These are phyloP conservation scores for Alternaria novae-zelandiae DNA, from an alignment of 2,329 filamentous ascomycete genomes.

Conservation along the genomic window DNA sequence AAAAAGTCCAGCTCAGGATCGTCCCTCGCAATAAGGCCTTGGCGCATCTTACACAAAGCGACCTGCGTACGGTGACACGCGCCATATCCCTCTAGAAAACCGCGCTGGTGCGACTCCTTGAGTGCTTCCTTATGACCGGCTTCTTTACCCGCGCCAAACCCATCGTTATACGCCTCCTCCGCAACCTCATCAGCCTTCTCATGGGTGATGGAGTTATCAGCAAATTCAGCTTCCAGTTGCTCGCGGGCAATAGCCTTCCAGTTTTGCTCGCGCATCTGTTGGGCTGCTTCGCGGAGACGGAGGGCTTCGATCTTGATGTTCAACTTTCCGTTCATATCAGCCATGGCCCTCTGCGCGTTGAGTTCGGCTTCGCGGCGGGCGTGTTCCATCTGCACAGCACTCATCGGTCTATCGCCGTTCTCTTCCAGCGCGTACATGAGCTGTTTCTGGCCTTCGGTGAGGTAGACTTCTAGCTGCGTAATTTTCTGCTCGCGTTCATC, in stretches of 20 bases:
- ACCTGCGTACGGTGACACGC: slow-evolving; percentile 16
- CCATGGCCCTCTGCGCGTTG: background rate
- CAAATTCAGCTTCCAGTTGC: slow-evolving; percentile 12
- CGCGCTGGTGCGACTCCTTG: background rate
- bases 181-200: slow-evolving; percentile 3
- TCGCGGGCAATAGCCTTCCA: slow-evolving; percentile 19
- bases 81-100: slow-evolving; percentile 29
- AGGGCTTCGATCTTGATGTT: slow-evolving; percentile 11
- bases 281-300: slow-evolving; percentile 15
- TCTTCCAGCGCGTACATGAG: slow-evolving; percentile 16
- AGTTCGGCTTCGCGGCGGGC: slow-evolving; percentile 14
- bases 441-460: slow-evolving; percentile 32
- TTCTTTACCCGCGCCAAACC: slow-evolving; percentile 9
- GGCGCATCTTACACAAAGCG: slow-evolving; percentile 15
- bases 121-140: background rate
- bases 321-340: slow-evolving; percentile 11
- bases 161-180: slow-evolving; percentile 17
- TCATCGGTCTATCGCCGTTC: slow-evolving; percentile 14
- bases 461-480: slow-evolving; percentile 24
- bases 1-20: slow-evolving; percentile 28
- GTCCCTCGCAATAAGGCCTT: slow-evolving; percentile 20
- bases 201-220: background rate
- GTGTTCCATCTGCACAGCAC: slow-evolving; percentile 8
- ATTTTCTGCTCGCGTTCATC: slow-evolving; percentile 18
- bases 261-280: slow-evolving; percentile 26